Base-by-base conservation (phyloP, 169 alveolate species). In the Cytauxzoon felis region DNA sequence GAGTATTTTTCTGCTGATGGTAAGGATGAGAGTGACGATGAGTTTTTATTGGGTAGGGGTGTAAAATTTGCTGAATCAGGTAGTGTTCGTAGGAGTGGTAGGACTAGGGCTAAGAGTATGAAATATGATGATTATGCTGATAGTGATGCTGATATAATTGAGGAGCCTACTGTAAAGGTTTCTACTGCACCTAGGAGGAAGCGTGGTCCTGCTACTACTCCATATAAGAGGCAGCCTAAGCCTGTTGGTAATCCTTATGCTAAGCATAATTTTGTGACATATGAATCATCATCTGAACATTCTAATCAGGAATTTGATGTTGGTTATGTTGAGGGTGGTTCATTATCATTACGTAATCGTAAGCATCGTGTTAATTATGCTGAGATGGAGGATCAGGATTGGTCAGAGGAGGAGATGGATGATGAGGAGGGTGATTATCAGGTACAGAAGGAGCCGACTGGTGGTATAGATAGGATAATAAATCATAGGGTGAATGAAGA, bases 391-490 rank as follows among this genome's bases (percentile, higher is more conserved):
- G 60, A 66, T 38, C 70, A 66, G 5, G 86, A 76, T 26, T 61
- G 58, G 40, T 67, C 59, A 1, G 80, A 41, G 6, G 86, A 58
- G n/a, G 64, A 60, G 34, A 66, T 23, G 26, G 85, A 75, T 33
- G 75, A 52, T 19, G 32, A 29, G 23, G 63, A 49, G 24, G 29
- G 57, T 16, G 33, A 32, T 47, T 72, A 69, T 45, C 63, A 40
- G 26, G 73, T 47, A 30, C 87, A 76, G 56, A 72, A 69, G 54
- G 81, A 78, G 43, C 40, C 62, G 34, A 66, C 53, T 72, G 92
- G 92, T 21, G 92, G 92, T 16, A 81, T 87, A 8, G 92, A 87
- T 78, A 73, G 88, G 3, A 81, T 87, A 6, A 42, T 87, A 4
- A 81, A 70, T 53, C 92, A 87, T 68, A 61, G 92, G 19, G 78